Evolutionary conservation across 306 rosid genomes (phyloP).

Genomic region (Vicia sativa): DNA sequence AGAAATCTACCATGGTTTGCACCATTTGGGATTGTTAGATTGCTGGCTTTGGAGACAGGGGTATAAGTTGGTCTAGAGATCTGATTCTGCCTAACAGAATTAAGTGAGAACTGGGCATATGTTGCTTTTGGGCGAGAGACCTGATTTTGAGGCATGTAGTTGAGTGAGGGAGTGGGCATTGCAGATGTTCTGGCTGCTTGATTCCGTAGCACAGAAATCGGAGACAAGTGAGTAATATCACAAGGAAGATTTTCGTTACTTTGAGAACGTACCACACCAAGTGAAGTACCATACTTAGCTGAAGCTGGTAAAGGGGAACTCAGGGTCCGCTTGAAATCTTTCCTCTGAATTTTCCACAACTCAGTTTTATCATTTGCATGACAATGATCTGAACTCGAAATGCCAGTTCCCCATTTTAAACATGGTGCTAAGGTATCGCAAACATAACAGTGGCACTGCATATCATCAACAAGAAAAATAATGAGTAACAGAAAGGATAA

Average conservation of each 20-base stretch:
- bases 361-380: constrained; percentile 72
- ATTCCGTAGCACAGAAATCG: constrained; percentile 41
- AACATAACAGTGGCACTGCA: constrained; percentile 92
- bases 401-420: constrained; percentile 56
- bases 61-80: constrained; percentile 34
- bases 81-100: constrained; percentile 44
- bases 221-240: constrained; percentile 36
- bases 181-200: constrained; percentile 43
- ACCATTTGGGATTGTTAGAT: constrained; percentile 36
- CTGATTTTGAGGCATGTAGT: constrained; percentile 36
- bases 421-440: constrained; percentile 84
- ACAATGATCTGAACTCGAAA: constrained; percentile 56
- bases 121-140: constrained; percentile 32
- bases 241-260: constrained; percentile 27
- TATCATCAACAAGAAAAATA: constrained; percentile 31
- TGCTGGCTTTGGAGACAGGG: constrained; percentile 29
- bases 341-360: constrained; percentile 61
- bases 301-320: constrained; percentile 45
- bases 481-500: constrained; percentile 23
- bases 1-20: constrained; percentile 44
- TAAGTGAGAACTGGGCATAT: constrained; percentile 18
- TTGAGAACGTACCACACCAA: constrained; percentile 29
- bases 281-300: constrained; percentile 31
- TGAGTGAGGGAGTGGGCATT: constrained; percentile 33
- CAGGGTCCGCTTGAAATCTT: constrained; percentile 42